Base-by-base conservation (phyloP, 495 filamentous ascomycete genomes). In the Cudoniella acicularis region DNA sequence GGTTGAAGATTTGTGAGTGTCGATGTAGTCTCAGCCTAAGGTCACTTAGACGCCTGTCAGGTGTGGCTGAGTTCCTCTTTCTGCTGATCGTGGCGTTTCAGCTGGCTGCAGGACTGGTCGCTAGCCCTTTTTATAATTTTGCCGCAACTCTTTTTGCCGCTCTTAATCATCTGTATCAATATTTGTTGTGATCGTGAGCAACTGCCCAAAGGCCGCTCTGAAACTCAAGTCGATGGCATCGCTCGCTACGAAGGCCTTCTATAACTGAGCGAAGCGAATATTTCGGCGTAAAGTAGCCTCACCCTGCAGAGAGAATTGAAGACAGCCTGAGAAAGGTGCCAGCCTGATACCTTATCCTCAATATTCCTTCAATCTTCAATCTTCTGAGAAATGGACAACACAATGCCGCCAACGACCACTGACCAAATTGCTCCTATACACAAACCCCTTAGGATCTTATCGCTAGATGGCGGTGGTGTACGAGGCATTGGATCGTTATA, bases 381-480 rank as follows among this genome's bases (percentile, higher is more conserved):
- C 30, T 6, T 36, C 13, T 36, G 30, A 36, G 30, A 36, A 36
- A 36, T 36, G 30, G 30, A 36, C 30, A 36, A 36, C 30, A 36
- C 30, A 36, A 6, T 13, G 4, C 13, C 13, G 30, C 30, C 4
- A 36, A 36, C 6, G 30, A 36, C 30, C 13, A 36, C 30, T 36
- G 13, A 36, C 30, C 30, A 36, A 13, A 36, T 6, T 13, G 30
- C 4, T 13, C 13, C 13, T 13, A 36, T 36, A 13, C 30, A 36
- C 30, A 4, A 36, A 6, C 13, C 30, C 30, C 49, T 52, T 17
- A 16, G 21, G 21, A 13, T 52, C 16, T 36, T 52, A 3, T 4
- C 50, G 16, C 70, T 82, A 9, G 81, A 84, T 61, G 81, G 81
- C 52, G 81, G 81, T 25, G 81, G 81, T 23, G 75, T 83, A 1